Evolutionary conservation across 2,329 filamentous ascomycete genomes (phyloP).

Genomic region (Tolypocladium capitatum): DNA sequence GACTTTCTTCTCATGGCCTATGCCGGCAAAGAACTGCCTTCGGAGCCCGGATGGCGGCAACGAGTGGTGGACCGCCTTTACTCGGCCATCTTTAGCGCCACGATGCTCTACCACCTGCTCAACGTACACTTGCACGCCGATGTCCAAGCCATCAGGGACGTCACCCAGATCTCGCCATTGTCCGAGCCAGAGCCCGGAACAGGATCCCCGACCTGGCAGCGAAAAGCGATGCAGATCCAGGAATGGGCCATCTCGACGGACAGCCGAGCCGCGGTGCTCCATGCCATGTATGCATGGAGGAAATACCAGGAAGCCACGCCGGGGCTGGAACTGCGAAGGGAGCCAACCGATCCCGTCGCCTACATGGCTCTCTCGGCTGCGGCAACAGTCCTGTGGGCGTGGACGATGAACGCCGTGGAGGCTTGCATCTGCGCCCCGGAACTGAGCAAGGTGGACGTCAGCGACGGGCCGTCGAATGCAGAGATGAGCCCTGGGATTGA

Average conservation of each 20-base stretch:
- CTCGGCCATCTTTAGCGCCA: conserved; percentile 16
- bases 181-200: conserved; percentile 2
- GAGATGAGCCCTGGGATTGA: conserved; percentile 14
- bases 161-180: conserved; percentile 1
- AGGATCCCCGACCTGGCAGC: conserved; percentile 7
- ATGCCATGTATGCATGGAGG: conserved; percentile 19
- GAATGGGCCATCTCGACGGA: conserved; percentile 17
- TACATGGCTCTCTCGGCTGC: conserved; percentile 18
- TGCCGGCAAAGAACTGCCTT: conserved; percentile 13
- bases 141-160: conserved; percentile 8
- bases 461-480: conserved; percentile 8
- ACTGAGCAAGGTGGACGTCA: conserved; percentile 11
- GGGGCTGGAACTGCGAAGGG: conserved; percentile 2
- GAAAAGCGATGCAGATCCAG: conserved; percentile 9
- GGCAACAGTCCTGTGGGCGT: conserved; percentile 22
- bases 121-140: conserved; percentile 23
- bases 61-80: conserved; percentile 15
- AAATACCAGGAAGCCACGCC: conserved; percentile 9
- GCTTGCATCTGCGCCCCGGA: conserved; percentile 14
- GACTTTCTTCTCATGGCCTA: conserved; percentile 14
- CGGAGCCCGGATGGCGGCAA: conserved; percentile 10
- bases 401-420: conserved; percentile 15
- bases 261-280: conserved; percentile 18
- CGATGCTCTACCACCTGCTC: conserved; percentile 23
- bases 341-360: conserved; percentile 18